Conservation (phyloP, 2,329 filamentous ascomycete genomes). For the Calonectria multiphialidica region DNA sequence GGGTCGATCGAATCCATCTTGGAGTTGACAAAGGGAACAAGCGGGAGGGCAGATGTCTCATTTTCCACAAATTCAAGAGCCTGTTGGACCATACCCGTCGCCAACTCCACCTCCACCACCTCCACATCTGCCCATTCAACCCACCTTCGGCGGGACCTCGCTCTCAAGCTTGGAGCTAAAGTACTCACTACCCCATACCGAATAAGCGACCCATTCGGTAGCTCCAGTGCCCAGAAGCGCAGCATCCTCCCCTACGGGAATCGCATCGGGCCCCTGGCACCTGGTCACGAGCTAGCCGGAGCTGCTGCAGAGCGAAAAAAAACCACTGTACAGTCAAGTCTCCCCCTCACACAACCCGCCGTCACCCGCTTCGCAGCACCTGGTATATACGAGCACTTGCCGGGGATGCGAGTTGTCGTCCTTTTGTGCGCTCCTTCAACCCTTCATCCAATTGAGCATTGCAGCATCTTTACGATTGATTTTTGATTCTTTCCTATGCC, state of each 20-base stretch:
- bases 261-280: constrained; percentile 33
- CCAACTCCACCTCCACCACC: constrained; percentile 39
- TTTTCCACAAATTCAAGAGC: background rate
- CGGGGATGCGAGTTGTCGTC: background rate
- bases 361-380: constrained; percentile 8
- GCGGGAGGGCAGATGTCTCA: background rate
- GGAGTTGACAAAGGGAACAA: background rate
- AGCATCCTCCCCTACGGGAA: constrained; percentile 34
- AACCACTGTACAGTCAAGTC: constrained; percentile 17
- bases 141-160: constrained; percentile 46
- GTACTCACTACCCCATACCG: constrained; percentile 36
- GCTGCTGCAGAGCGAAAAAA: constrained; percentile 40
- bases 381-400: constrained; percentile 6
- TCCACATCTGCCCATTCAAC: constrained; percentile 46
- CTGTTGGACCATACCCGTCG: constrained; percentile 24
- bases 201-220: constrained; percentile 44
- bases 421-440: background rate
- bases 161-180: constrained; percentile 40
- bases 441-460: constrained; percentile 5
- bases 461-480: background rate
- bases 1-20: background rate
- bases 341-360: constrained; percentile 32
- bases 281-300: constrained; percentile 40
- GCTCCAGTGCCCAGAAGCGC: constrained; percentile 36
- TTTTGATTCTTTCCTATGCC: constrained; percentile 18